Percentiles rank a stretch among this genome's conserved stretches.
Evolutionary conservation across 192 early-diverging fungal genomes (phyloP).

Genomic region (Dissophora ornata): DNA sequence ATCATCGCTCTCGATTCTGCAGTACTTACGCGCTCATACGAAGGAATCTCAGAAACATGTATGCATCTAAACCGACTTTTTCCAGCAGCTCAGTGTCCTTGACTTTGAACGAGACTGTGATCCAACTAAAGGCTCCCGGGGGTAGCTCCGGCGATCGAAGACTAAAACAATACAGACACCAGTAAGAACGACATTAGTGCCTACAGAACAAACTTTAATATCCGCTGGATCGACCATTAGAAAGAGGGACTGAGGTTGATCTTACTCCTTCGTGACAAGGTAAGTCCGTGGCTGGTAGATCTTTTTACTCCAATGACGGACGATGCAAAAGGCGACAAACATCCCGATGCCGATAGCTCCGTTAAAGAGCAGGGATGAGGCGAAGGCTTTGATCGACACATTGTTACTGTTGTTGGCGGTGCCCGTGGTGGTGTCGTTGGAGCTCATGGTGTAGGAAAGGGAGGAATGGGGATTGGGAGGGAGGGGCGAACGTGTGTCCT

Average conservation of each 20-base stretch:
- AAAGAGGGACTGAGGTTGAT: too few species aligned
- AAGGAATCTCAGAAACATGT: conserved; percentile 81
- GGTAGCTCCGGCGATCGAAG: conserved; percentile 65
- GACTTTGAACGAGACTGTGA: conserved; percentile 63
- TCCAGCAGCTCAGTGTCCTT: conserved; percentile 66
- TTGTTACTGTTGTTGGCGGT: conserved; percentile 13
- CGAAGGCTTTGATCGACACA: conserved; percentile 72
- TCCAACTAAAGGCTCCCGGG: conserved; percentile 68
- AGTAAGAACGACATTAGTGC: too few species aligned
- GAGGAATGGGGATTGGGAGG: neutral
- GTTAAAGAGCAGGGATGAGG: conserved; percentile 79
- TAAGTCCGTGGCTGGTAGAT: conserved; percentile 81
- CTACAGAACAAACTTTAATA: too few species aligned
- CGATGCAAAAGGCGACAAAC: conserved; percentile 71
- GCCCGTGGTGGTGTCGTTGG: neutral
- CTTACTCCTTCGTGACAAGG: conserved; percentile 67
- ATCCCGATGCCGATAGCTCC: conserved; percentile 59
- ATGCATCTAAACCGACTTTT: conserved; percentile 78
- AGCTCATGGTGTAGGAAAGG: neutral
- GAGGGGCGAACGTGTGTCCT: too few species aligned
- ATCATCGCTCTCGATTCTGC: neutral
- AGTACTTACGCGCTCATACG: conserved; percentile 63
- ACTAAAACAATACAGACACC: conserved; percentile 40
- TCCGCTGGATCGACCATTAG: too few species aligned
- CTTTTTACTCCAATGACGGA: conserved; percentile 70